Percentiles rank a stretch among this genome's conserved stretches.
These are phyloP conservation scores for Globisporangium spiculum DNA, from an alignment of 352 stramenopile genomes.

Conservation along the genomic window DNA sequence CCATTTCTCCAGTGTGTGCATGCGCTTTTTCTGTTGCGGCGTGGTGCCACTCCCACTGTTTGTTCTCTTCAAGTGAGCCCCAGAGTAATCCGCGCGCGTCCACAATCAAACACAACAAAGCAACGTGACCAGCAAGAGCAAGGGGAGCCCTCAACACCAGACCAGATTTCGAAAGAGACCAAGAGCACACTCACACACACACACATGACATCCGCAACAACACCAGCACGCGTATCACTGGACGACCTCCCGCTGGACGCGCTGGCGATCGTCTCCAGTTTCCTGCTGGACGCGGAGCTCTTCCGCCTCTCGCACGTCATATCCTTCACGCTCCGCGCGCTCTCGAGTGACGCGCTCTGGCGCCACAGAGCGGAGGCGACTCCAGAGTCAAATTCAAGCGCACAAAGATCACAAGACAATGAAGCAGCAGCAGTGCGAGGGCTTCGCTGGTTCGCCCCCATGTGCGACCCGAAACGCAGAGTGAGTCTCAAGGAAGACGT, in stretches of 20 bases:
- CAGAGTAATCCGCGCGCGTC: neutral
- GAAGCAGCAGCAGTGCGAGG: neutral
- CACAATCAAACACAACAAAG: neutral
- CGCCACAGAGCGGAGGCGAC: constrained; percentile 17
- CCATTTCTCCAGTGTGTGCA: neutral
- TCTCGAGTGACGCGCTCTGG: constrained; percentile 27
- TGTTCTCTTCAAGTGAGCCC: too few species aligned
- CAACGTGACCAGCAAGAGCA: too few species aligned
- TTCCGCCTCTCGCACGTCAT: neutral
- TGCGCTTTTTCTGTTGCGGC: neutral
- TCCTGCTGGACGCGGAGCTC: neutral
- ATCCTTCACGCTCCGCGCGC: neutral
- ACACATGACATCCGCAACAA: neutral
- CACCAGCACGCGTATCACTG: neutral
- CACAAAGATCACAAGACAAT: neutral
- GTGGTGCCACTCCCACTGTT: neutral
- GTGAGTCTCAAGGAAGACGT: constrained; percentile 4
- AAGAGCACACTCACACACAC: neutral
- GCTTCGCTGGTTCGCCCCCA: neutral
- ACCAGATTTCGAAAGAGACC: neutral
- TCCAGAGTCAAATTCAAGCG: neutral
- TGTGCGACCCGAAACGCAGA: neutral
- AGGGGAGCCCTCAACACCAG: too few species aligned
- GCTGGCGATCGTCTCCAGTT: neutral
- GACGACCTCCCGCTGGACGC: neutral